These are phyloP conservation scores for Austroboletus olivaceoglutinosus DNA, from an alignment of 1,284 basidiomycete genomes.

Conservation along the genomic window DNA sequence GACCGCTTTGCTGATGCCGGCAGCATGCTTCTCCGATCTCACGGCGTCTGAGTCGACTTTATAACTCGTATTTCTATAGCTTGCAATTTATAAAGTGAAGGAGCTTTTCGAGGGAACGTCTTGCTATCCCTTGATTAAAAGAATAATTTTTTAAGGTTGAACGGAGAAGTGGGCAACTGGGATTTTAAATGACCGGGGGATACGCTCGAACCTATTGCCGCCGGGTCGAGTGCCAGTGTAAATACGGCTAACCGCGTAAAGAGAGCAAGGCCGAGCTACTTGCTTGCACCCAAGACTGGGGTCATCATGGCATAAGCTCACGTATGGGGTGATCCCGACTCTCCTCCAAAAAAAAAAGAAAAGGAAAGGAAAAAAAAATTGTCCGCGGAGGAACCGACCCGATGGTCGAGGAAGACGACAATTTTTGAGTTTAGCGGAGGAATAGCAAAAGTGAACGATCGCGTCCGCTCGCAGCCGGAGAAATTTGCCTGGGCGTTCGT, in stretches of 20 bases:
- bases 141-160: neutral
- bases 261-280: no score
- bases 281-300: no score
- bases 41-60: neutral
- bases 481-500: no score
- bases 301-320: neutral
- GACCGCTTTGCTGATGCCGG: no score
- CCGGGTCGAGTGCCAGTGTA: neutral
- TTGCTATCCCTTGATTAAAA: no score
- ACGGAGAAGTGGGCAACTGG: neutral
- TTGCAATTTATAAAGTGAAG: no score
- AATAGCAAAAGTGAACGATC: neutral
- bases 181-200: neutral
- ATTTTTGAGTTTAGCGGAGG: neutral
- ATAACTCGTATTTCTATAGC: neutral
- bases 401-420: neutral
- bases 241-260: no score
- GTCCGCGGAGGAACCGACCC: neutral
- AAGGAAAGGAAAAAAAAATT: neutral
- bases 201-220: no score
- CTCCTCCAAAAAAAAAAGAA: neutral
- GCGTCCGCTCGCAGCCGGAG: no score
- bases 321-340: neutral
- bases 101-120: no score
- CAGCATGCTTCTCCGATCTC: neutral